Base-by-base conservation (phyloP, 306 rosid species). In the Phaseolus lunatus region DNA sequence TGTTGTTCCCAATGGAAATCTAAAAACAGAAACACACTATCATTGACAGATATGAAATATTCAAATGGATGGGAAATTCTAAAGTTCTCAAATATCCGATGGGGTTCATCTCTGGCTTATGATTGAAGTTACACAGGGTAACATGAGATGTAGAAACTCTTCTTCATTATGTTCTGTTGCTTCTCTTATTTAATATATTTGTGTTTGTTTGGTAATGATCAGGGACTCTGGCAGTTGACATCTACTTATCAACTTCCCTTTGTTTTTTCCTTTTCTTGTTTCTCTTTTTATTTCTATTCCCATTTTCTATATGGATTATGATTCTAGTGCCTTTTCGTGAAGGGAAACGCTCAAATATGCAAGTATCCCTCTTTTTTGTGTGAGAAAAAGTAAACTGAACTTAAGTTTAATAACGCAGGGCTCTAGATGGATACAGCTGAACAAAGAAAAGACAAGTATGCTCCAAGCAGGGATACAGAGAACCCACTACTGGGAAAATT, bases 401-500 rank as follows among this genome's bases (percentile, higher is more conserved):
- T 64, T 84, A 83, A 43, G 74, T 68, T 74, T 67, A 29, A 66
- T 70, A 43, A 50, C 75, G 20, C 41, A 86, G 89, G 79, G 73
- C 53, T 78, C 70, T 79, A 85, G 66, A 82, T 87, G 70, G 88
- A 83, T 81, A 59, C 41, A 39, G 35, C 75, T 80, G 85, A 70
- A 16, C 66, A 73, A 77, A 73, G 35, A n/a, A 77, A 70, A 9
- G 87, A 82, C 1, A 71, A 63, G 10, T 77, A 82, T 70, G 78
- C 76, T 80, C 83, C 73, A 31, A 65, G 66, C 39, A 64, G 62
- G 53, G 87, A 82, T 76, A 50, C 56, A 18, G 88, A 82, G 41
- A 52, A 64, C 27, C 87, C 81, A 20, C 80, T 68, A 29, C 65
- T 70, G 76, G 90, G 88, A 87, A 84, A 77, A 67, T 87, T 87